A percentile compares a stretch with the other conserved stretches of the same genome.
These are phyloP conservation scores for Chrysoporthe deuterocubensis DNA, from an alignment of 2,329 filamentous ascomycete genomes.

Conservation along the genomic window DNA sequence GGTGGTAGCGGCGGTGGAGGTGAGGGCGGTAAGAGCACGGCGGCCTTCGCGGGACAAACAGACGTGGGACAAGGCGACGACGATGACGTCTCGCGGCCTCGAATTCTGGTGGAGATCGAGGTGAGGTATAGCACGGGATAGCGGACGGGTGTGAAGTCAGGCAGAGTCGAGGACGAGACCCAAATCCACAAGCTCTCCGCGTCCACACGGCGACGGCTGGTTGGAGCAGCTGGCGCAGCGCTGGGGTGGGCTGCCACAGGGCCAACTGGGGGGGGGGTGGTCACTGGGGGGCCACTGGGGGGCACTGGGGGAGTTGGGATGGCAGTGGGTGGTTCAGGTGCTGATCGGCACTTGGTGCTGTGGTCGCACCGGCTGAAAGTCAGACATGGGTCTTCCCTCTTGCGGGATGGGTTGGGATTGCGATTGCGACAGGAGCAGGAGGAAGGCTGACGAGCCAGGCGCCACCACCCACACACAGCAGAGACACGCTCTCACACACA, in stretches of 20 bases:
- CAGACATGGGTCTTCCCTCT: slow-evolving; percentile 14
- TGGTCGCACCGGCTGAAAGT: slow-evolving; percentile 13
- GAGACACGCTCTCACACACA: background rate
- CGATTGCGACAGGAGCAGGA: slow-evolving; percentile 1
- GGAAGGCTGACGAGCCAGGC: slow-evolving; percentile 10
- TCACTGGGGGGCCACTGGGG: background rate
- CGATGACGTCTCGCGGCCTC: slow-evolving; percentile 14
- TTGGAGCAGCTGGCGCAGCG: slow-evolving; percentile 2
- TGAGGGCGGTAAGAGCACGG: background rate
- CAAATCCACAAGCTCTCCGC: background rate
- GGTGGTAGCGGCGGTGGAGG: background rate
- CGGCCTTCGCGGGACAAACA: background rate
- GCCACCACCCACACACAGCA: background rate
- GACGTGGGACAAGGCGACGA: slow-evolving; percentile 6
- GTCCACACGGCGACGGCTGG: slow-evolving; percentile 6
- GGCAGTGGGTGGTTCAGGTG: slow-evolving; percentile 5
- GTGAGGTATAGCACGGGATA: background rate
- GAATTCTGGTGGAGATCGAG: slow-evolving; percentile 22
- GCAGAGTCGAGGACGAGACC: slow-evolving; percentile 1
- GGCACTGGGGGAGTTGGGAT: background rate
- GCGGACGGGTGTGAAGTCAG: background rate
- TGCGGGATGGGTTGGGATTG: background rate
- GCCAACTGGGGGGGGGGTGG: background rate
- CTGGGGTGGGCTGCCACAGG: background rate
- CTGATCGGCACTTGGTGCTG: background rate